Evolutionary conservation across 768 basidiomycete species (phyloP).

Genomic region (Boletellus ananas): DNA sequence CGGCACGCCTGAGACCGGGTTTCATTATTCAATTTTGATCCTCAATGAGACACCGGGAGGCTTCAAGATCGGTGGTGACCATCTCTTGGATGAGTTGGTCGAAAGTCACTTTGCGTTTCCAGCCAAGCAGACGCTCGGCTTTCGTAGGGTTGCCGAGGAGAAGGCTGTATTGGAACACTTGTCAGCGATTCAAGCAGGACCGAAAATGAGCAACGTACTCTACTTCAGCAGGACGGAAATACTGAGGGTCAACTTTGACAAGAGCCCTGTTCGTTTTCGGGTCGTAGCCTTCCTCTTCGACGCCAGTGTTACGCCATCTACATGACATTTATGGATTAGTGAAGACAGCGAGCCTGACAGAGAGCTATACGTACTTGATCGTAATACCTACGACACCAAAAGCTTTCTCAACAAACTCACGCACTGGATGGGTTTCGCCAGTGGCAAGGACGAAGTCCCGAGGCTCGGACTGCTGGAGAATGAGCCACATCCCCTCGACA

Average conservation of each 20-base stretch:
- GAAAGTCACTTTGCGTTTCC: constrained; percentile 86
- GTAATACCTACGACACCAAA: constrained; percentile 66
- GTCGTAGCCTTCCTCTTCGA: constrained; percentile 74
- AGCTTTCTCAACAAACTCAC: constrained; percentile 88
- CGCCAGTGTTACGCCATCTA: constrained; percentile 78
- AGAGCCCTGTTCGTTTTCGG: constrained; percentile 62
- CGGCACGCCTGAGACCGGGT: not conserved
- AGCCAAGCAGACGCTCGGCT: constrained; percentile 83
- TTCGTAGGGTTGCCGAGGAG: constrained; percentile 86
- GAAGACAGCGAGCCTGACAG: not conserved
- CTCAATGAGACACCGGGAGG: constrained; percentile 70
- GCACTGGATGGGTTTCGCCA: constrained; percentile 92
- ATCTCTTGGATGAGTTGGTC: constrained; percentile 86
- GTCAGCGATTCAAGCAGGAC: not conserved
- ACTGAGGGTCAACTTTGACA: constrained; percentile 81
- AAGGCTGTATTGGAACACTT: constrained; percentile 43
- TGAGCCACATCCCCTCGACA: constrained; percentile 97
- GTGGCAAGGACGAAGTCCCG: constrained; percentile 95
- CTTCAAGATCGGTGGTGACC: constrained; percentile 79
- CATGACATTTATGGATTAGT: constrained; percentile 1
- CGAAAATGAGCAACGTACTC: constrained; percentile 53
- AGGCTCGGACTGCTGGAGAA: constrained; percentile 81
- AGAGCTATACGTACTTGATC: constrained; percentile 48
- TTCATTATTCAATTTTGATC: constrained; percentile 74
- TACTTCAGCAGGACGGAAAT: constrained; percentile 96